A percentile compares a stretch with the other conserved stretches of the same genome.
These are phyloP conservation scores for Syzygium malaccense DNA, from an alignment of 441 rosid genomes.

Conservation along the genomic window DNA sequence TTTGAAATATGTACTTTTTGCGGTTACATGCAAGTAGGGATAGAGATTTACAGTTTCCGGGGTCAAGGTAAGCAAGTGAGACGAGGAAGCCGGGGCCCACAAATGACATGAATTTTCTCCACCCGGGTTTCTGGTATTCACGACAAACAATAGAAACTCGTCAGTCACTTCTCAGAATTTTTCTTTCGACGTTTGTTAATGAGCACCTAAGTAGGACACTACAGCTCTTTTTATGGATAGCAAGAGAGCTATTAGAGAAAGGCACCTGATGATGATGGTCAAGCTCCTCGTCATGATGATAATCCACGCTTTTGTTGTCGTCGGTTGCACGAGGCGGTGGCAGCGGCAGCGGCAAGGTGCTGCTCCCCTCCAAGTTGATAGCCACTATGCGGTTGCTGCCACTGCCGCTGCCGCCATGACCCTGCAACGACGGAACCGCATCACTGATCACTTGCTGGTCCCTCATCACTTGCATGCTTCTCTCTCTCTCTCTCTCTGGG, in stretches of 20 bases:
- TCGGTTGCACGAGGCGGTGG: background rate
- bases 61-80: background rate
- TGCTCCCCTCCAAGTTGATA: background rate
- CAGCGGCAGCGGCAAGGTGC: background rate
- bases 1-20: background rate
- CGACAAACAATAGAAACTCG: background rate
- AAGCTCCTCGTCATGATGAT: background rate
- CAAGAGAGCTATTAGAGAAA: background rate
- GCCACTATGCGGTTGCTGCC: background rate
- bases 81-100: background rate
- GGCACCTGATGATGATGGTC: background rate
- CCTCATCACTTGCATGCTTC: background rate
- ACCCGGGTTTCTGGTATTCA: background rate
- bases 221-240: background rate
- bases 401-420: background rate
- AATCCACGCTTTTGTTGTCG: background rate
- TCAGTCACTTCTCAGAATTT: background rate
- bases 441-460: background rate
- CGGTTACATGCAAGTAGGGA: background rate
- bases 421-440: background rate
- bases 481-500: background rate
- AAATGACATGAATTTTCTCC: background rate
- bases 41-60: background rate
- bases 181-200: background rate
- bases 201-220: background rate